These are phyloP conservation scores for Aegilops longissima DNA, from an alignment of 176 grass and related monocot genomes.

Conservation along the genomic window DNA sequence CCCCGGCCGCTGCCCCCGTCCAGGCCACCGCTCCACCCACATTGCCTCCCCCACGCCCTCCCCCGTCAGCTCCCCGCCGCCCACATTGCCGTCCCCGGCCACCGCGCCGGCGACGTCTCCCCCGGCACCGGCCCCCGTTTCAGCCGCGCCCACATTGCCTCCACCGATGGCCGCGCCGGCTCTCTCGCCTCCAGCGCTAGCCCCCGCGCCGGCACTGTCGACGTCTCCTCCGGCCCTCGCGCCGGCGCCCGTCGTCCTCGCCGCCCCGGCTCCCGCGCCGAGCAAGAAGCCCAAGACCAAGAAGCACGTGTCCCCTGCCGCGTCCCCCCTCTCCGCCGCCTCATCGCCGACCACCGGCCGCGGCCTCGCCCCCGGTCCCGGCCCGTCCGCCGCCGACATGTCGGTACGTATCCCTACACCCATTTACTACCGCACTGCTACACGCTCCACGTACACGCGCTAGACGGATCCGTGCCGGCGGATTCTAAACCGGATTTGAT, in stretches of 20 bases:
- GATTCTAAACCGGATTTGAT: constrained; percentile 31
- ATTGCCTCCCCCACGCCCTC: constrained; percentile 8
- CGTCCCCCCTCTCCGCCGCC: constrained; percentile 21
- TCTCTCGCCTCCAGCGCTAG: background rate
- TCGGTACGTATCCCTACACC: constrained; percentile 37
- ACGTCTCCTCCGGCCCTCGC: constrained; percentile 4
- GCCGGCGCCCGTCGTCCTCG: constrained; percentile 5
- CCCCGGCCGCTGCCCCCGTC: constrained; percentile 6
- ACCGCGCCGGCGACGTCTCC: background rate
- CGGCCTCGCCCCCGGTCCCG: constrained; percentile 35
- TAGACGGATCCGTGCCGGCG: background rate
- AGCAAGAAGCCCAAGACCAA: constrained; percentile 34
- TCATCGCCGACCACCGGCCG: background rate
- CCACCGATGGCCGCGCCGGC: background rate
- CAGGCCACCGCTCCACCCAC: constrained; percentile 24
- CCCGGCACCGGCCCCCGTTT: constrained; percentile 6
- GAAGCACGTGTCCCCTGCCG: constrained; percentile 17
- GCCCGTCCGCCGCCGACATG: constrained; percentile 65
- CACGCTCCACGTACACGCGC: background rate
- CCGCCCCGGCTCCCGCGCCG: constrained; percentile 26
- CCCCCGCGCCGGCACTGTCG: background rate
- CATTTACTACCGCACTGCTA: background rate
- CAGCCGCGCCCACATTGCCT: background rate
- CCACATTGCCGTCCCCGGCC: background rate
- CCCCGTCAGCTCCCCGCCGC: background rate